Conservation (phyloP, 2,329 filamentous ascomycete genomes). For the Akanthomyces uredinophilus region DNA sequence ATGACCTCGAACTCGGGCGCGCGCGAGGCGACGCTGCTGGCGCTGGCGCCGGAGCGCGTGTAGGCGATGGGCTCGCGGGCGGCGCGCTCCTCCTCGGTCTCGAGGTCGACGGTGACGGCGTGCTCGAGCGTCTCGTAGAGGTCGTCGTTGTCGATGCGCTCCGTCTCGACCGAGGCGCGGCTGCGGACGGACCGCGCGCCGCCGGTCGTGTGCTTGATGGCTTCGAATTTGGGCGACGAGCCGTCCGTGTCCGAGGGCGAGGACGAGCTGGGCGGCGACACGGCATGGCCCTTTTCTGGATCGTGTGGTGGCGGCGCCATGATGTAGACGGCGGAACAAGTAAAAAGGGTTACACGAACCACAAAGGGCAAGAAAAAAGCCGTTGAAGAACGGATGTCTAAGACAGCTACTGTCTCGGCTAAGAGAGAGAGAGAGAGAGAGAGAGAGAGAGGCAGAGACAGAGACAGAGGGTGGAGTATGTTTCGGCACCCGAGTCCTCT, state of each 20-base stretch:
- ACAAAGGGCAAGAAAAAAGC: background rate
- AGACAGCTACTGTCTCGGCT: background rate
- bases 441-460: background rate
- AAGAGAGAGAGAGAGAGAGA: background rate
- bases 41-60: conserved; percentile 37
- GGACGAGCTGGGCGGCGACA: background rate
- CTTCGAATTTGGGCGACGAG: background rate
- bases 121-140: conserved; percentile 28
- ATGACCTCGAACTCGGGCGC: conserved; percentile 66
- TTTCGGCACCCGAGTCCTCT: background rate
- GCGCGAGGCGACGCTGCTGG: conserved; percentile 35
- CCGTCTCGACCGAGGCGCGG: conserved; percentile 12
- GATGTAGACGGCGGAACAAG: background rate
- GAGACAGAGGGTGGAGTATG: too few species aligned
- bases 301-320: conserved; percentile 7
- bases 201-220: background rate
- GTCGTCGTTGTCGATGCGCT: conserved; percentile 20
- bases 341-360: too few species aligned
- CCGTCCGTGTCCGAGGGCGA: background rate
- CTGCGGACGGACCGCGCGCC: background rate
- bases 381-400: background rate
- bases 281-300: conserved; percentile 4
- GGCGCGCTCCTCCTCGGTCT: conserved; percentile 35
- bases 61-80: conserved; percentile 42
- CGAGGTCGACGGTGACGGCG: conserved; percentile 28